phyloP scores from a whole-genome alignment of 148 eudicot genomes.

The Spergularia marina region DNA sequence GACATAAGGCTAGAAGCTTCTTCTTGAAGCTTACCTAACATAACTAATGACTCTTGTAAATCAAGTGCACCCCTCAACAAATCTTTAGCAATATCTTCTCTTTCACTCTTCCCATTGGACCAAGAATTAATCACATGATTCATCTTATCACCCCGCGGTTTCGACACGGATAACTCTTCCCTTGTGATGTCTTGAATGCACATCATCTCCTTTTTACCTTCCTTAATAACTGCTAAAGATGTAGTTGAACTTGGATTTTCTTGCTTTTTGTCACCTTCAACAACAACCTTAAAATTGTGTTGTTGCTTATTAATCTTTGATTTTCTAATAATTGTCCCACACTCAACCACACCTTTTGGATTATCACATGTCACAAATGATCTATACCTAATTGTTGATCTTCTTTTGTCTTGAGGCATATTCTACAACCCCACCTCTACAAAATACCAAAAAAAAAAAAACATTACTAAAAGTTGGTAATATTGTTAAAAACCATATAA shows the following conservation, averaged over 20 bases:
- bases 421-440: conserved; percentile 35
- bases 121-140: conserved; percentile 54
- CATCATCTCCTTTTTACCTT: conserved; percentile 37
- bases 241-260: conserved; percentile 18
- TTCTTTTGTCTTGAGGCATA: conserved; percentile 70
- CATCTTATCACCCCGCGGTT: conserved; percentile 49
- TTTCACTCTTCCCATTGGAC: conserved; percentile 32
- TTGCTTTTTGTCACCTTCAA: conserved; percentile 20
- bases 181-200: conserved; percentile 29
- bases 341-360: conserved; percentile 78
- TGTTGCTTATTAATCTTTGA: conserved; percentile 35
- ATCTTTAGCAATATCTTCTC: conserved; percentile 52
- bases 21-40: conserved; percentile 65
- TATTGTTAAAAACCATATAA: neutral
- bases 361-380: conserved; percentile 84
- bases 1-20: conserved; percentile 44
- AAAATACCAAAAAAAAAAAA: neutral
- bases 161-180: conserved; percentile 43
- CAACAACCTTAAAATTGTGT: conserved; percentile 20
- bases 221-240: conserved; percentile 18
- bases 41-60: conserved; percentile 65
- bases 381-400: conserved; percentile 70
- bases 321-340: conserved; percentile 60
- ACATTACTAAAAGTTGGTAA: neutral
- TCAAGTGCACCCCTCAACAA: conserved; percentile 74